These are phyloP conservation scores for Plantago ovata DNA, from an alignment of 257 asterid species.

Conservation along the genomic window DNA sequence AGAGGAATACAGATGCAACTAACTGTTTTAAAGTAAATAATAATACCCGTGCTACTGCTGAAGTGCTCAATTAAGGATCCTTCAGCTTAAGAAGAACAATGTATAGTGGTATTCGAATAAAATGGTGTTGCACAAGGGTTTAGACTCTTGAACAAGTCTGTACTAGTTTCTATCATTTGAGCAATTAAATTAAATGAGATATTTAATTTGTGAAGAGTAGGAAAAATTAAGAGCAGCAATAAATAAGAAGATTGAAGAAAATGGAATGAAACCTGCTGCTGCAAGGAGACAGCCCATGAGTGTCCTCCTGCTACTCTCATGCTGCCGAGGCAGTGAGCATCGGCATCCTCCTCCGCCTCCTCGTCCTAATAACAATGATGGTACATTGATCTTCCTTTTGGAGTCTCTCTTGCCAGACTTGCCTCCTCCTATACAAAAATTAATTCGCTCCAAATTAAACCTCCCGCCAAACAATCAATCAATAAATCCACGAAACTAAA, in stretches of 20 bases:
- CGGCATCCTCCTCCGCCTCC: constrained; percentile 35
- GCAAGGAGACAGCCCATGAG: constrained; percentile 64
- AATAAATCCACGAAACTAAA: neutral
- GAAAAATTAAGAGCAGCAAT: no score
- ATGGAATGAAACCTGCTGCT: constrained; percentile 48
- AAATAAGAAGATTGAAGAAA: neutral
- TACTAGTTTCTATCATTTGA: no score
- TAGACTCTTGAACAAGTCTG: no score
- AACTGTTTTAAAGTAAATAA: no score
- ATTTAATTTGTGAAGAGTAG: no score
- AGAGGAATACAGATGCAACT: no score
- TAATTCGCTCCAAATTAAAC: constrained; percentile 6
- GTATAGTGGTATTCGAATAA: no score
- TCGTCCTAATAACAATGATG: constrained; percentile 6
- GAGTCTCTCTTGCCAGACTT: constrained; percentile 31
- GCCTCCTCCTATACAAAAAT: constrained; percentile 33
- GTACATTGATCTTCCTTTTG: constrained; percentile 24
- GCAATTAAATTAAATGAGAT: no score
- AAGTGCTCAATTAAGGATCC: no score
- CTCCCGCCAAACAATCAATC: neutral
- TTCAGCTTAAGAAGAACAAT: no score
- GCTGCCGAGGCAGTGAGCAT: constrained; percentile 35
- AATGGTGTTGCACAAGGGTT: no score
- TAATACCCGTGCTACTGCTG: no score
- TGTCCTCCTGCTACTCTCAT: constrained; percentile 61